phyloP scores from a whole-genome alignment of 2,329 filamentous ascomycete genomes.

The Clonostachys byssicola region DNA sequence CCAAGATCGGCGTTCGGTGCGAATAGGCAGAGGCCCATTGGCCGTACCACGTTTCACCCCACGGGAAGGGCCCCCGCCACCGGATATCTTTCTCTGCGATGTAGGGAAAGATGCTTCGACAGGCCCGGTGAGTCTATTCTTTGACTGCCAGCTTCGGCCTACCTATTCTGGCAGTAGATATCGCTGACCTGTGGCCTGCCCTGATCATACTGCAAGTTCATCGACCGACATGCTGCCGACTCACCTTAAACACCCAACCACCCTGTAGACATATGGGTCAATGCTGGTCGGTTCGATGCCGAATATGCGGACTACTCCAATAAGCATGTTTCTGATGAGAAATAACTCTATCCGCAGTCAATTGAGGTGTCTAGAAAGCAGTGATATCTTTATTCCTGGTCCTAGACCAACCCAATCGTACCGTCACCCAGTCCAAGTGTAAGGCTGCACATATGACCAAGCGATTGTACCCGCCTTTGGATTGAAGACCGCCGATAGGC shows the following conservation, averaged over 20 bases:
- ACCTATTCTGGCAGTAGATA: too few relatives aligned
- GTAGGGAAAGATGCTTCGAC: too few relatives aligned
- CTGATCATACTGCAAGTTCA: too few relatives aligned
- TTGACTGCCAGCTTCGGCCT: too few relatives aligned
- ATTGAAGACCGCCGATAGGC: constrained; percentile 32
- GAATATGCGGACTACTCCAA: constrained; percentile 51
- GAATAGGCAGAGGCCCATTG: too few relatives aligned
- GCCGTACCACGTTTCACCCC: too few relatives aligned
- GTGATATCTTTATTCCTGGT: constrained; percentile 4
- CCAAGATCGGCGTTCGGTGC: too few relatives aligned
- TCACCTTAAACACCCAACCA: constrained; percentile 2
- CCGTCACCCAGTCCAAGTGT: constrained; percentile 34
- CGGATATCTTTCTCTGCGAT: too few relatives aligned
- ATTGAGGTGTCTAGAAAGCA: constrained; percentile 43
- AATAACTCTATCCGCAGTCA: constrained; percentile 51
- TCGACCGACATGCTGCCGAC: too few relatives aligned
- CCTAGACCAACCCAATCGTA: constrained; percentile 40
- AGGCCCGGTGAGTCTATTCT: too few relatives aligned
- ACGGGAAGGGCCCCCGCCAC: too few relatives aligned
- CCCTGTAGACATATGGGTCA: not conserved
- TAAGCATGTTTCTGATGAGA: constrained; percentile 40
- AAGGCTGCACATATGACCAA: constrained; percentile 41
- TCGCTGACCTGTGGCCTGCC: too few relatives aligned
- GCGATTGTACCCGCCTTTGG: constrained; percentile 45
- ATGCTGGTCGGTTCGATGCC: constrained; percentile 29